These are phyloP conservation scores for Amanita rubescens DNA, from an alignment of 768 basidiomycete species.

Conservation along the genomic window DNA sequence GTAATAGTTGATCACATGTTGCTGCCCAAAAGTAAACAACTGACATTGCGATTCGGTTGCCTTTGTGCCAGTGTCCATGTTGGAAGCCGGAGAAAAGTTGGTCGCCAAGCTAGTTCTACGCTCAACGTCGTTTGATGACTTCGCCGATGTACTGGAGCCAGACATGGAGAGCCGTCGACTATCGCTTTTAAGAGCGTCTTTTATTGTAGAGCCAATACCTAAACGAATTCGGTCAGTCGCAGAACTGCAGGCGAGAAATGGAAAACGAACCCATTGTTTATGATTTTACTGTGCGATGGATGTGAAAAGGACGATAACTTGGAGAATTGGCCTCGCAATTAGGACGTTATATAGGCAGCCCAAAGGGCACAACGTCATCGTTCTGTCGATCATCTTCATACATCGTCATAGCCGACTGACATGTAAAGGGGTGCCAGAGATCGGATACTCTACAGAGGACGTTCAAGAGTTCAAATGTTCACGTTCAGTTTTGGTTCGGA, in stretches of 20 bases:
- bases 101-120: background rate
- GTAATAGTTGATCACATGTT: too few species aligned
- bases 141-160: background rate
- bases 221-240: background rate
- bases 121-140: background rate
- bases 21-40: too few species aligned
- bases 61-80: too few species aligned
- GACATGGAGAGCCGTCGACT: background rate
- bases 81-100: background rate
- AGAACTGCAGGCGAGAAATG: background rate
- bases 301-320: background rate
- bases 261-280: too few species aligned
- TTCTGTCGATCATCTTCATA: too few species aligned
- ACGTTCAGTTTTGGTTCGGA: background rate
- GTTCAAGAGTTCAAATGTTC: background rate
- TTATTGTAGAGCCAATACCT: constrained; percentile 1
- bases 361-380: background rate
- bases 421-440: background rate
- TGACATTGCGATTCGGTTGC: too few species aligned
- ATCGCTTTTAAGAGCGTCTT: background rate
- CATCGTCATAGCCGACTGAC: background rate
- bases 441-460: too few species aligned
- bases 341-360: background rate
- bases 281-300: background rate
- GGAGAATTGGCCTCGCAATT: background rate